These are phyloP conservation scores for Phytophthora syringae DNA, from an alignment of 352 stramenopile species.

Conservation along the genomic window DNA sequence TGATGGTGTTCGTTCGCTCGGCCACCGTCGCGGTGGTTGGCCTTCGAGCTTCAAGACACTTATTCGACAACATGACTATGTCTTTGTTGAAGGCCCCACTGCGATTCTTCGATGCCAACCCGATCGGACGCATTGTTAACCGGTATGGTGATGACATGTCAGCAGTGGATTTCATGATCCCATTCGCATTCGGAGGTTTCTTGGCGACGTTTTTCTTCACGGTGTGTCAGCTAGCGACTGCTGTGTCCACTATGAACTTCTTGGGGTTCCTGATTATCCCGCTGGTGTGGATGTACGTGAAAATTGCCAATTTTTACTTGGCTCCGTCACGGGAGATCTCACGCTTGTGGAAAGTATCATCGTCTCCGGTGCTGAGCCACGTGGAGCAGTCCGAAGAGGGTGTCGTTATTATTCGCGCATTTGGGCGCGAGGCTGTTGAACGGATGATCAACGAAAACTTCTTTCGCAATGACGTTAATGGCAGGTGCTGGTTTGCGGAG, in stretches of 20 bases:
- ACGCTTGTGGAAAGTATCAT: conserved; percentile 43
- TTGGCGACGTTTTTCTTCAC: conserved; percentile 75
- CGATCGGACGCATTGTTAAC: conserved; percentile 89
- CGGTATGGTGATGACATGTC: conserved; percentile 91
- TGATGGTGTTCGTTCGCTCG: conserved; percentile 46
- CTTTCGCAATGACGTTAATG: conserved; percentile 39
- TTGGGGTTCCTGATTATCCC: conserved; percentile 79
- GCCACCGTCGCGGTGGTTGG: conserved; percentile 43
- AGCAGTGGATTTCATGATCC: conserved; percentile 83
- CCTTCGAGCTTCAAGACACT: conserved; percentile 44
- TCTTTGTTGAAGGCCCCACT: conserved; percentile 87
- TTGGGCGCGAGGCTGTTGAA: conserved; percentile 29
- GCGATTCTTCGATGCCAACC: conserved; percentile 93
- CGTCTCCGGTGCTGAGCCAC: conserved; percentile 51
- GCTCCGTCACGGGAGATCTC: conserved; percentile 46
- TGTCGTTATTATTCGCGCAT: conserved; percentile 44
- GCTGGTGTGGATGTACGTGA: conserved; percentile 82
- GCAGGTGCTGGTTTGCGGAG: conserved; percentile 30
- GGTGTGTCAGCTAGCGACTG: conserved; percentile 73
- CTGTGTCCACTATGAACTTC: conserved; percentile 79
- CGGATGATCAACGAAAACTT: conserved; percentile 36
- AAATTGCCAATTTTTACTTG: conserved; percentile 43
- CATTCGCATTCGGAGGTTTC: conserved; percentile 36
- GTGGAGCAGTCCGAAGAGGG: conserved; percentile 41
- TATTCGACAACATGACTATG: conserved; percentile 90